These are phyloP conservation scores for Aspergillus brasiliensis DNA, from an alignment of 2,329 filamentous ascomycete species.

Conservation along the genomic window DNA sequence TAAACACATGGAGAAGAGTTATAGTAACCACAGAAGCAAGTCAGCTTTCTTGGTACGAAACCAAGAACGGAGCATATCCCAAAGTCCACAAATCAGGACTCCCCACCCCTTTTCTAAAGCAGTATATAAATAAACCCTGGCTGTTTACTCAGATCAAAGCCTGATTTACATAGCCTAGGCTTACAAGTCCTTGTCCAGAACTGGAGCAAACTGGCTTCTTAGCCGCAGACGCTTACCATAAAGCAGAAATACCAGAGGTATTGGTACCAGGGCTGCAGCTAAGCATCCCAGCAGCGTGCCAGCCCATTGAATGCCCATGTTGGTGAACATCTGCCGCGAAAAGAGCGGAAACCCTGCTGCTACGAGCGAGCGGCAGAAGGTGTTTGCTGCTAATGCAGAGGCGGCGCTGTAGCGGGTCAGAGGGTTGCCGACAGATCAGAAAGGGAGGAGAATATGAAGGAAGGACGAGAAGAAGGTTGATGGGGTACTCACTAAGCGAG, in stretches of 20 bases:
- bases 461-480: too few relatives aligned
- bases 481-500: conserved; percentile 36
- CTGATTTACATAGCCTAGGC: too few relatives aligned
- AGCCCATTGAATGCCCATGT: conserved; percentile 38
- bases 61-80: too few relatives aligned
- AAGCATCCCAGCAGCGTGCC: conserved; percentile 37
- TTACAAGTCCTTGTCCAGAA: background rate
- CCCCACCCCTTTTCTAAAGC: too few relatives aligned
- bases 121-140: too few relatives aligned
- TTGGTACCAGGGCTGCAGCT: conserved; percentile 12
- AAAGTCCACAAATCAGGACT: too few relatives aligned
- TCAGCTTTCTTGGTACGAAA: too few relatives aligned
- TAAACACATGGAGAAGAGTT: too few relatives aligned
- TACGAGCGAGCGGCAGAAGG: conserved; percentile 34
- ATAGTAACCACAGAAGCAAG: too few relatives aligned
- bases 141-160: too few relatives aligned
- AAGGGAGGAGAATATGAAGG: background rate
- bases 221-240: background rate
- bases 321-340: conserved; percentile 36
- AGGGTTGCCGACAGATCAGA: background rate
- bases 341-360: conserved; percentile 39
- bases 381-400: conserved; percentile 38
- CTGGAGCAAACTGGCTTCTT: background rate
- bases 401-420: conserved; percentile 28
- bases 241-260: background rate